Conservation (phyloP, 805 yeast species). For the Wickerhamomyces bisporus region DNA sequence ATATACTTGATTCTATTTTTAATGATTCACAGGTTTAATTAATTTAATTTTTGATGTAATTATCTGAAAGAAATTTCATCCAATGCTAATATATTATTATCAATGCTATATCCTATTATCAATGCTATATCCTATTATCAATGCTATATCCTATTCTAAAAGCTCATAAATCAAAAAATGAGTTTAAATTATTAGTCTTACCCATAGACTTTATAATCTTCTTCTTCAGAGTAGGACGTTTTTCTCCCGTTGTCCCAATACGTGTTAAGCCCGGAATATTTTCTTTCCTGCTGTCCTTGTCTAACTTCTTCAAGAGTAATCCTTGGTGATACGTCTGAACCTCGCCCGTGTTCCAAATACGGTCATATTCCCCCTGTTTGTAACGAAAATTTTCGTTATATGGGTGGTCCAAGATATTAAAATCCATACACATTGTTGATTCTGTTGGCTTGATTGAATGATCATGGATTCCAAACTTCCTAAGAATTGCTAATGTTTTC, state of each 20-base stretch:
- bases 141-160: too few species aligned
- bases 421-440: constrained; percentile 12
- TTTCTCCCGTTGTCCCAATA: neutral
- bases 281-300: too few species aligned
- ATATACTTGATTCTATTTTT: constrained; percentile 2
- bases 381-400: constrained; percentile 3
- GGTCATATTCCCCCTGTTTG: constrained; percentile 9
- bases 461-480: constrained; percentile 4
- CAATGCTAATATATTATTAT: too few species aligned
- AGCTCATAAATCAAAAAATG: constrained; percentile 18
- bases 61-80: too few species aligned
- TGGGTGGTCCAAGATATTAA: constrained; percentile 12
- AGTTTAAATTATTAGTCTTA: constrained; percentile 8
- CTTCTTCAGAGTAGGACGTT: neutral
- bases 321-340: constrained; percentile 10
- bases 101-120: too few species aligned
- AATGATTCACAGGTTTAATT: constrained; percentile 2
- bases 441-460: constrained; percentile 3
- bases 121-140: too few species aligned
- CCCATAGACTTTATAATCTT: constrained; percentile 6
- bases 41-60: neutral
- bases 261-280: too few species aligned
- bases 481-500: constrained; percentile 11
- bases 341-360: constrained; percentile 17
- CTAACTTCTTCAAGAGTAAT: constrained; percentile 12